phyloP scores from a whole-genome alignment of 1,284 basidiomycete genomes.

The Irpex sp. region DNA sequence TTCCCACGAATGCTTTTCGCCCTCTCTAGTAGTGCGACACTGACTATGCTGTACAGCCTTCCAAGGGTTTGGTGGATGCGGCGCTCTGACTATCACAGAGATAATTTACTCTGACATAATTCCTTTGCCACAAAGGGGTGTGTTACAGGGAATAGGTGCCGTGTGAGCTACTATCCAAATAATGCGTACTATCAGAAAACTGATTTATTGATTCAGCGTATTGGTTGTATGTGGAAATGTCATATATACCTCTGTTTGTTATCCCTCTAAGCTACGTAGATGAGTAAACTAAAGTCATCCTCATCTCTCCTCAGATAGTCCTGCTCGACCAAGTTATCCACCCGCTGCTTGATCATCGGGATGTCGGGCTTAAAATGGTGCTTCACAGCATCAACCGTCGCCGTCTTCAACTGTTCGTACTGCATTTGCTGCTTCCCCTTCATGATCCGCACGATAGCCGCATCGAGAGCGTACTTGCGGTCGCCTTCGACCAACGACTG shows the following conservation, averaged over 20 bases:
- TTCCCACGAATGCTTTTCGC: neutral
- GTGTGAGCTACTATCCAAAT: neutral
- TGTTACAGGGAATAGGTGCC: neutral
- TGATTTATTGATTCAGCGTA: neutral
- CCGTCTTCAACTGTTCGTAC: constrained; percentile 76
- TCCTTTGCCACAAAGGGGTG: constrained; percentile 2
- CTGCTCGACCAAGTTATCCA: constrained; percentile 78
- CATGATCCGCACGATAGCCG: constrained; percentile 94
- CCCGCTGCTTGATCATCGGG: constrained; percentile 78
- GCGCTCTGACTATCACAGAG: neutral
- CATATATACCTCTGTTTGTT: no score
- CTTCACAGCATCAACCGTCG: constrained; percentile 79
- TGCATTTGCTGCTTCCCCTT: constrained; percentile 81
- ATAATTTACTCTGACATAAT: constrained; percentile 4
- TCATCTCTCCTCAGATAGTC: constrained; percentile 84
- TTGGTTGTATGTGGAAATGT: no score
- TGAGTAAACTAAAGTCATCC: constrained; percentile 64
- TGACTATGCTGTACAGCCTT: neutral
- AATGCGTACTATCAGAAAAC: neutral
- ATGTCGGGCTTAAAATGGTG: constrained; percentile 69
- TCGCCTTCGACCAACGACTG: constrained; percentile 85
- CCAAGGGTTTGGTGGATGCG: constrained; percentile 2
- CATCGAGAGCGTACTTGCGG: constrained; percentile 83
- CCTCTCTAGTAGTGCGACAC: no score
- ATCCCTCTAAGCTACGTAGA: constrained; percentile 49